Conservation (phyloP, 78 protist genomes). For the Monocercomonoides exilis region DNA sequence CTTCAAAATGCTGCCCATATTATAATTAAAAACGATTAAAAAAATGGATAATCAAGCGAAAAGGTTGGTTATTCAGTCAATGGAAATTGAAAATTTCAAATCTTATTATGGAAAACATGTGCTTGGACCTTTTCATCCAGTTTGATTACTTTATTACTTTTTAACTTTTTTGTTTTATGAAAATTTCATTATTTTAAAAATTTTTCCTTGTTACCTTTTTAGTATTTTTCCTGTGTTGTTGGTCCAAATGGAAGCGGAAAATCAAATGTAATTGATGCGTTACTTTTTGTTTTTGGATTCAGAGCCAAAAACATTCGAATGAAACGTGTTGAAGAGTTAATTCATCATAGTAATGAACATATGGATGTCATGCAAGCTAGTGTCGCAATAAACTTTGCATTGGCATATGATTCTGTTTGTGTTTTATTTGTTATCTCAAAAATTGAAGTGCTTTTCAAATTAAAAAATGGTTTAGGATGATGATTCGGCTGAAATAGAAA, state of each 20-base stretch:
- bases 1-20: too few species aligned
- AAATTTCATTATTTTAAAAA: background rate
- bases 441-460: background rate
- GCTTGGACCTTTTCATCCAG: background rate
- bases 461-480: background rate
- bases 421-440: background rate
- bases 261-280: slow-evolving; percentile 96
- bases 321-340: slow-evolving; percentile 78
- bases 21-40: too few species aligned
- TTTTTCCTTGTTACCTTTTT: background rate
- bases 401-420: background rate
- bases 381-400: slow-evolving; percentile 84
- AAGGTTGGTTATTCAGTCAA: background rate
- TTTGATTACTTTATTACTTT: too few species aligned
- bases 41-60: background rate
- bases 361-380: slow-evolving; percentile 44
- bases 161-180: too few species aligned
- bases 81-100: background rate
- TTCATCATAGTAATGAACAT: slow-evolving; percentile 79
- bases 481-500: background rate
- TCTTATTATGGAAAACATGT: background rate
- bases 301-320: slow-evolving; percentile 83
- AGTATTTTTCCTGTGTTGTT: slow-evolving; percentile 84
- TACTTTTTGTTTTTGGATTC: slow-evolving; percentile 95
- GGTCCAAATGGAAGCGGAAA: slow-evolving; percentile 99